Conservation (phyloP, 2,329 filamentous ascomycete genomes). For the Penicillium janthinellum region DNA sequence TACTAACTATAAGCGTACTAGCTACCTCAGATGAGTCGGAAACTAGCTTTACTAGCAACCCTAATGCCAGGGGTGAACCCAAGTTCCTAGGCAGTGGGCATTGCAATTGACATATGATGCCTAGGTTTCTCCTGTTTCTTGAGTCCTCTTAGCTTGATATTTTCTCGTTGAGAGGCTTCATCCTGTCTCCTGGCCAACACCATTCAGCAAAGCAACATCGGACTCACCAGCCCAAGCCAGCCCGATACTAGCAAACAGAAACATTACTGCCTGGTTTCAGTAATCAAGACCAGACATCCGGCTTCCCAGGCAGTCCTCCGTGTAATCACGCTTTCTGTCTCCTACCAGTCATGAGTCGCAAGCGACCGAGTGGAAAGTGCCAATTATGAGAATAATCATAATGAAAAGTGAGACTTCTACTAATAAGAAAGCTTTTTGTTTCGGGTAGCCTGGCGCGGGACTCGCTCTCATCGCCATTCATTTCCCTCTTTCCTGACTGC, state of each 20-base stretch:
- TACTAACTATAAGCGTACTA: slow-evolving; percentile 16
- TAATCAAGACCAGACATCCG: slow-evolving; percentile 23
- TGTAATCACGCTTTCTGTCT: slow-evolving; percentile 12
- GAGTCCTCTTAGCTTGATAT: neutral
- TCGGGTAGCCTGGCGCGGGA: slow-evolving; percentile 17
- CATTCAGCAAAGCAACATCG: neutral
- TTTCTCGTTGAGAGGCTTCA: neutral
- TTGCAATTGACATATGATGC: slow-evolving; percentile 22
- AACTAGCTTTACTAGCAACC: slow-evolving; percentile 12
- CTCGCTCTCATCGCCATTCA: slow-evolving; percentile 1
- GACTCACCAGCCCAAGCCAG: neutral
- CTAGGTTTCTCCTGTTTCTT: slow-evolving; percentile 12
- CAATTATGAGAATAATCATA: neutral
- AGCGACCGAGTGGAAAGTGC: neutral
- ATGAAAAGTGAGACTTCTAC: neutral
- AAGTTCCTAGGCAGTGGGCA: neutral
- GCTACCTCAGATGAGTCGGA: slow-evolving; percentile 2
- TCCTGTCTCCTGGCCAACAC: slow-evolving; percentile 7
- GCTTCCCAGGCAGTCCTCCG: slow-evolving; percentile 17
- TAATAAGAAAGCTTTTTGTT: slow-evolving; percentile 7
- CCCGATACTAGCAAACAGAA: slow-evolving; percentile 7
- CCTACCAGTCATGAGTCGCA: neutral
- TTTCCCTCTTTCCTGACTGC: neutral
- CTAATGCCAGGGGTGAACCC: slow-evolving; percentile 10
- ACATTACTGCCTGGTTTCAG: neutral